Evolutionary conservation across 257 asterid genomes (phyloP).

Genomic region (Solanum clarkiae): DNA sequence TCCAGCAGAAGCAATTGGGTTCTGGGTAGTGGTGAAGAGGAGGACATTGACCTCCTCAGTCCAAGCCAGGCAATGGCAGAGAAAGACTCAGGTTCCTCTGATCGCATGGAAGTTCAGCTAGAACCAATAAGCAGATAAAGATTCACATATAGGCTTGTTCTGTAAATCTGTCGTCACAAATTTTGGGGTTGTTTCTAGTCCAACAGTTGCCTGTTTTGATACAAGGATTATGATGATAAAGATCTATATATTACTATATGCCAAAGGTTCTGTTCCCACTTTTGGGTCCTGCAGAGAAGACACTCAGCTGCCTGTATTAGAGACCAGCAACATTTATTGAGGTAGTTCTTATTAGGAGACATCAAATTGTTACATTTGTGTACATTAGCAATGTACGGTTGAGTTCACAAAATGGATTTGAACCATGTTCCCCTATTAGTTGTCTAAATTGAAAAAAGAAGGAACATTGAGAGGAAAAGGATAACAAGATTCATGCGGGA

Average conservation of each 20-base stretch:
- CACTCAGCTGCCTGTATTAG: background rate
- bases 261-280: background rate
- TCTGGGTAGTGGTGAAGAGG: constrained; percentile 57
- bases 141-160: background rate
- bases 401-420: background rate
- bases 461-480: background rate
- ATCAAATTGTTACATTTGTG: background rate
- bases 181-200: background rate
- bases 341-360: background rate
- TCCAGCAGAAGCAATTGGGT: constrained; percentile 76
- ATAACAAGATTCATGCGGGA: background rate
- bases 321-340: background rate
- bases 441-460: background rate
- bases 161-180: background rate
- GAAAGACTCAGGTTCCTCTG: constrained; percentile 37
- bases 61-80: constrained; percentile 25
- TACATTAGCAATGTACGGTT: background rate
- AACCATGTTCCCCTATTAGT: background rate
- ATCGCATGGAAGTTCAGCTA: constrained; percentile 85
- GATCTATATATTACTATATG: background rate
- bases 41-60: constrained; percentile 61
- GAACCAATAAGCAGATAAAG: constrained; percentile 68
- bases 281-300: background rate
- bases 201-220: background rate
- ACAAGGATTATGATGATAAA: background rate